phyloP scores from a whole-genome alignment of 345 rosid genomes.

The Eucalyptus grandis region DNA sequence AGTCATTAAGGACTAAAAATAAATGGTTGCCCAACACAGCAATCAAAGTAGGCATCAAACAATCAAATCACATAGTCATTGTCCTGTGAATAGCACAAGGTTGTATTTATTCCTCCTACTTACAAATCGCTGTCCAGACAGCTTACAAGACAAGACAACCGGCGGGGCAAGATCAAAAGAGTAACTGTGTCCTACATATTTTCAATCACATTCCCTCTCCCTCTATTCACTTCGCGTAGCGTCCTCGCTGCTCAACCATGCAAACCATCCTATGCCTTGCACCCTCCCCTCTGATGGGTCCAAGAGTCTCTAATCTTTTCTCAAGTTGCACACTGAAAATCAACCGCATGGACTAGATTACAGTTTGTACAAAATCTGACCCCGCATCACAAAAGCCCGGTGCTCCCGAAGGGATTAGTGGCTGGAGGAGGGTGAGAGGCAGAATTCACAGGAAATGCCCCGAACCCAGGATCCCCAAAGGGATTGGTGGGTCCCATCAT shows the following conservation, averaged over 20 bases:
- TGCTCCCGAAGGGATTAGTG: constrained; percentile 69
- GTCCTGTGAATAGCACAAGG: not conserved
- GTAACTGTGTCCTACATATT: not conserved
- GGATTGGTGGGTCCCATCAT: constrained; percentile 52
- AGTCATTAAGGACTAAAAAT: not conserved
- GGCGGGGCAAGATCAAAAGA: not conserved
- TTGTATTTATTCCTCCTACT: not conserved
- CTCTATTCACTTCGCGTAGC: not conserved
- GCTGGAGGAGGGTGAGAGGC: constrained; percentile 26
- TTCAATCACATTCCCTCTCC: not conserved
- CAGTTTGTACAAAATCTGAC: not conserved
- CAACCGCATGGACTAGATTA: not conserved
- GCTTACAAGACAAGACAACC: not conserved
- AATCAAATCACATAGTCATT: not conserved
- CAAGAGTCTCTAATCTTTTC: not conserved
- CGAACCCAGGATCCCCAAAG: constrained; percentile 56
- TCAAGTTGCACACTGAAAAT: not conserved
- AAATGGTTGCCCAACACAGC: not conserved
- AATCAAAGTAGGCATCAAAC: not conserved
- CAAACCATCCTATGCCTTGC: not conserved
- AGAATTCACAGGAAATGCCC: constrained; percentile 23
- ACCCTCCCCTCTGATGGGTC: not conserved
- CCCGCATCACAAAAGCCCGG: constrained; percentile 39
- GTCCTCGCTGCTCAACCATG: not conserved
- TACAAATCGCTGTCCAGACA: not conserved